Conservation (phyloP, 1,284 basidiomycete species). For the Cutaneotrichosporon dermatis region DNA sequence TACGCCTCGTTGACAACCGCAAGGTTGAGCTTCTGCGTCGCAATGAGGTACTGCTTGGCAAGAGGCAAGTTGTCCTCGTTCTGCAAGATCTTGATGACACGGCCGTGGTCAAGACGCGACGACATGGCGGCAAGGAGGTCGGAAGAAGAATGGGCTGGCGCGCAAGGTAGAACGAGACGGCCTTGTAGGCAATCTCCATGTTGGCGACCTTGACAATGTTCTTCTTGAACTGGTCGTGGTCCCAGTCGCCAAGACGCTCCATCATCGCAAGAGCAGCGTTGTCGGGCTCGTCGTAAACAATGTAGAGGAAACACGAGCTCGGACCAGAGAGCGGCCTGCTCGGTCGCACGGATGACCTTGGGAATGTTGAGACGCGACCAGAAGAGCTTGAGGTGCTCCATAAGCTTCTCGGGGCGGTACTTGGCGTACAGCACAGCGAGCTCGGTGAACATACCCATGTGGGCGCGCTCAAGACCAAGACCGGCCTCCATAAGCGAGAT, state of each 20-base stretch:
- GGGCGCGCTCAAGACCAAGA: slow-evolving; percentile 89
- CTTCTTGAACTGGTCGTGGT: slow-evolving; percentile 93
- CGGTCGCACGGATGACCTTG: slow-evolving; percentile 87
- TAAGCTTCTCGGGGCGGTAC: slow-evolving; percentile 91
- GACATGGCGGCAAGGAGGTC: slow-evolving; percentile 92
- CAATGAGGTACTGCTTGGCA: slow-evolving; percentile 91
- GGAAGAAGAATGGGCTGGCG: slow-evolving; percentile 90
- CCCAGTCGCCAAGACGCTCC: slow-evolving; percentile 94
- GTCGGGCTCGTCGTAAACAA: slow-evolving; percentile 68
- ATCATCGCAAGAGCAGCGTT: slow-evolving; percentile 52
- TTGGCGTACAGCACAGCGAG: slow-evolving; percentile 93
- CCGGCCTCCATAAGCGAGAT: slow-evolving; percentile 88
- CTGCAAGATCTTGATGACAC: slow-evolving; percentile 91
- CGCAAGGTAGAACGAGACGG: slow-evolving; percentile 64
- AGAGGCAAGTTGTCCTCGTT: slow-evolving; percentile 83
- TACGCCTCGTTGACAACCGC: slow-evolving; percentile 97
- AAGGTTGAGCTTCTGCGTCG: slow-evolving; percentile 94
- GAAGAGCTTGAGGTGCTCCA: slow-evolving; percentile 98
- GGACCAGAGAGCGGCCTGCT: slow-evolving; percentile 98
- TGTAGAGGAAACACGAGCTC: slow-evolving; percentile 97
- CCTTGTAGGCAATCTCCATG: slow-evolving; percentile 77
- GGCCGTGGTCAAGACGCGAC: slow-evolving; percentile 86
- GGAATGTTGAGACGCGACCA: slow-evolving; percentile 82
- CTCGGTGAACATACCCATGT: slow-evolving; percentile 70
- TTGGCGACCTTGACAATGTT: slow-evolving; percentile 92